These are phyloP conservation scores for Dillenia turbinata DNA, from an alignment of 164 flowering plant genomes.

Conservation along the genomic window DNA sequence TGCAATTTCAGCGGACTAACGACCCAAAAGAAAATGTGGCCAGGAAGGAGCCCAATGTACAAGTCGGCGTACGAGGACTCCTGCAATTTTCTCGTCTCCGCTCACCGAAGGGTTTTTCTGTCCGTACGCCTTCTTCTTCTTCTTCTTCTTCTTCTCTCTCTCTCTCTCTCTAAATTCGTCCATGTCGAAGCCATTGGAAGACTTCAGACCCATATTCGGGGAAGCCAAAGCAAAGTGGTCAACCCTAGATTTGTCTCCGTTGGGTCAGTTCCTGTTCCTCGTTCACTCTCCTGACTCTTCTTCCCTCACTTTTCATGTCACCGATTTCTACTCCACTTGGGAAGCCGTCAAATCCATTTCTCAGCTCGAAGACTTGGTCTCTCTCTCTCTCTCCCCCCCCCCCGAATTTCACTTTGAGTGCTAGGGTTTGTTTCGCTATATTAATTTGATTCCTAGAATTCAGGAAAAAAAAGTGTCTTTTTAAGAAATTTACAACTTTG, in stretches of 20 bases:
- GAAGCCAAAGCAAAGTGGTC: slow-evolving; percentile 47
- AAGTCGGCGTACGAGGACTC: too few species aligned
- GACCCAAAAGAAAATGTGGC: too few species aligned
- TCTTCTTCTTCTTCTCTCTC: too few species aligned
- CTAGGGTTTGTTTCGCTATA: neutral
- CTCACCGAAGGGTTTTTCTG: too few species aligned
- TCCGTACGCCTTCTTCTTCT: too few species aligned
- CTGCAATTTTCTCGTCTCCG: too few species aligned
- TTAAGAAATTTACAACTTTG: neutral
- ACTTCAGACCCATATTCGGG: slow-evolving; percentile 56
- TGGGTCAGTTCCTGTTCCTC: slow-evolving; percentile 24
- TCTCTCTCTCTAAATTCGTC: neutral
- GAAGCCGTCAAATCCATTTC: slow-evolving; percentile 40
- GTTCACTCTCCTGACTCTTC: slow-evolving; percentile 38
- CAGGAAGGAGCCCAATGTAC: too few species aligned
- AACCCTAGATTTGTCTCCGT: slow-evolving; percentile 6
- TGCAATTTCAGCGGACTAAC: too few species aligned
- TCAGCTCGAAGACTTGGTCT: slow-evolving; percentile 73
- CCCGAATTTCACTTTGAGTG: too few species aligned
- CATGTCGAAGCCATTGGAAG: slow-evolving; percentile 36
- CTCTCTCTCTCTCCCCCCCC: neutral
- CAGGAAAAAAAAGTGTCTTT: neutral
- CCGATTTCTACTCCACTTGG: slow-evolving; percentile 67
- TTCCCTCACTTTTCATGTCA: slow-evolving; percentile 39
- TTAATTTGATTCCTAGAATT: neutral